Base-by-base conservation (phyloP, 2,329 filamentous ascomycete genomes). In the Westerdykella ornata region DNA sequence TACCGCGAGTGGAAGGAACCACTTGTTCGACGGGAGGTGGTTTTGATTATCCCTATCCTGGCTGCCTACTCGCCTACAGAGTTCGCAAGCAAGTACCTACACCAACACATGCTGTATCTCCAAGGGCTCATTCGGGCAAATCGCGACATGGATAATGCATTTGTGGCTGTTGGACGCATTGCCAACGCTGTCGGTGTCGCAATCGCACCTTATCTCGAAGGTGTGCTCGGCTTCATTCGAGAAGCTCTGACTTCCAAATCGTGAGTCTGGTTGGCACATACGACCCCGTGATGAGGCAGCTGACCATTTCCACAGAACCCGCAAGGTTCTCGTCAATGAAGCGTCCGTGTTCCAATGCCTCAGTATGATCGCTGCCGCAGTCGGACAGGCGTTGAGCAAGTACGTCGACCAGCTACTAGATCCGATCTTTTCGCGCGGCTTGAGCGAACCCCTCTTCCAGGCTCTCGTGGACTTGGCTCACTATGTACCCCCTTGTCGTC, bases 381-480 rank as follows among this genome's bases (percentile, higher is more conserved):
- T 97, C 20, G 92, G 92, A 1, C 92, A 98, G 69, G 92, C 90
- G 0, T 74, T 98, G 39, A 97, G 88, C 75, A 98, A 97, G 68
- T 96, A 97, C 62, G 96, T 98, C 81, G 89, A 96, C 62, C 86
- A 89, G 11, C 72, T 98, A 19, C 76, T 98, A 8, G 90, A 96
- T 54, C 89, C 94, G 9, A 96, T 98, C 44, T 98, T 98, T 66
- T 89, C 88, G 13, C 98, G 92, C 62, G 92, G 94, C 37, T 74
- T 98, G 39, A 96, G 88, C 29, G 85, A 90, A 42, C 92, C 94
- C 52, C 76, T 98, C 17, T 96, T 90, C 0, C 89, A 97, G 62
- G 94, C 94, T 2, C 73, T 98, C 40, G 89, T 97, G 16, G 94
- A 98, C 59, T 96, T 98, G 86, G 92, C 92, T 19, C 94, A 97